Evolutionary conservation across 225 moss, liverwort and hornwort genomes (phyloP), one percentile per base, ranked within the genome.

Genomic region (Pleurozium schreberi): DNA sequence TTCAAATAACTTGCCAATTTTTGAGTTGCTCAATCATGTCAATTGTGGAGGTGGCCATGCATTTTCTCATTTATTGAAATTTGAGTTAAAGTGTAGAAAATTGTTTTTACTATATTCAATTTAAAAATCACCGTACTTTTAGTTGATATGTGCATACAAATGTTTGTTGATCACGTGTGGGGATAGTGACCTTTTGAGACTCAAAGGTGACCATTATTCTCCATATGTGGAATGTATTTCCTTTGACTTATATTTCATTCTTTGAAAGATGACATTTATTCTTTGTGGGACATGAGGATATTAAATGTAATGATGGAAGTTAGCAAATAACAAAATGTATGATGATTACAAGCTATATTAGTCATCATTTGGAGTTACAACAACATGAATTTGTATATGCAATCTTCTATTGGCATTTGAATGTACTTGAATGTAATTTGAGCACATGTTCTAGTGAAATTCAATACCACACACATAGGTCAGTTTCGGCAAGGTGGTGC

Each of bases 181-280:
- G 5, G 27, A 71, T 43, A 28, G 27, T 10, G 3, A 10, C 17
- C 9, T 71, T 0, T 0, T 43, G 0, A 22, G 2, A 43, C 17
- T 71, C 43, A 17, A 5, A 43, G 0, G 3, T 16, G 27, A 28
- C 10, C 9, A 15, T 43, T 27, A 43, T 71, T 42, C 15, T 71
- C 70, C 15, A 40, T 22, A 22, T 7, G 22, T 22, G 3, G 22
- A 21, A 68, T 22, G 7, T n/a, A 40, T 40, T 40, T 8, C 13
- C 9, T 69, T 25, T 40, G 3, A 4, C 14, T 69, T 25, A 8
- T 69, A 40, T 6, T 25, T 69, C 40, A 40, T 40, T 40, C 13
- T 0, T 40, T 20, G 4, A 1, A 40, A 1, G 1, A 21, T 13
- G 7, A 12, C 4, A 22, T n/a, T 69, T 40, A 40, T 40, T 23